A percentile compares a stretch with the other conserved stretches of the same genome.
Conservation (phyloP, 768 basidiomycete genomes). For the Termitomyces bulborhizus region DNA sequence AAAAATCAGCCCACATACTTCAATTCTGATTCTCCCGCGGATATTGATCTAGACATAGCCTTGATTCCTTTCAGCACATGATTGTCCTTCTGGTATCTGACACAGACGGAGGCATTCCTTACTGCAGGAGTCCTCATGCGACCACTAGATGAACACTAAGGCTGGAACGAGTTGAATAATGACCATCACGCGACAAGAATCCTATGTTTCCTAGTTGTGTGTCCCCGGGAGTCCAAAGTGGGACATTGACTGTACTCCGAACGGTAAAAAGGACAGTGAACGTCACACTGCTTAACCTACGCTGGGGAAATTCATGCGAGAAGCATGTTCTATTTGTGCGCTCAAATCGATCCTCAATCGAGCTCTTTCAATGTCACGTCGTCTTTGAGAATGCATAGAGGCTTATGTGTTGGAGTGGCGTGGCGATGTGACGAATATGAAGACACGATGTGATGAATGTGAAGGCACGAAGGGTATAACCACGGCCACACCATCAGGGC, state of each 20-base stretch:
- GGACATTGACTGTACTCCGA: conserved; percentile 6
- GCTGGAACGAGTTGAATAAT: conserved; percentile 5
- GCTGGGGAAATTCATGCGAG: conserved; percentile 9
- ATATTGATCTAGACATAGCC: conserved; percentile 7
- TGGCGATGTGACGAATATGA: too few species aligned
- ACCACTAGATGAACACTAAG: not conserved
- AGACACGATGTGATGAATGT: too few species aligned
- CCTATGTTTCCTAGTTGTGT: conserved; percentile 8
- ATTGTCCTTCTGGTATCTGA: conserved; percentile 6
- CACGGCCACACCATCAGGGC: too few species aligned
- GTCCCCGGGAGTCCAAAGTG: conserved; percentile 8
- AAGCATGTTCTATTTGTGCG: conserved; percentile 7
- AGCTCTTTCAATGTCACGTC: not conserved
- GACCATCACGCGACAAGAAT: conserved; percentile 3
- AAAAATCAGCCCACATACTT: not conserved
- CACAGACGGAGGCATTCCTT: not conserved
- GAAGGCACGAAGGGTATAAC: too few species aligned
- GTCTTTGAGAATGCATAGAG: not conserved
- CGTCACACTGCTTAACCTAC: not conserved
- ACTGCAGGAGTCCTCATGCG: not conserved
- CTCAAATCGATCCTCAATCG: conserved; percentile 2
- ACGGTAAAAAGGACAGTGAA: not conserved
- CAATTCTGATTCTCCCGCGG: not conserved
- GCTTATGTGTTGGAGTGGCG: too few species aligned
- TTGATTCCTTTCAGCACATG: conserved; percentile 3